Conservation (phyloP, 1,284 basidiomycete genomes). For the Taiwanofungus camphoratus region DNA sequence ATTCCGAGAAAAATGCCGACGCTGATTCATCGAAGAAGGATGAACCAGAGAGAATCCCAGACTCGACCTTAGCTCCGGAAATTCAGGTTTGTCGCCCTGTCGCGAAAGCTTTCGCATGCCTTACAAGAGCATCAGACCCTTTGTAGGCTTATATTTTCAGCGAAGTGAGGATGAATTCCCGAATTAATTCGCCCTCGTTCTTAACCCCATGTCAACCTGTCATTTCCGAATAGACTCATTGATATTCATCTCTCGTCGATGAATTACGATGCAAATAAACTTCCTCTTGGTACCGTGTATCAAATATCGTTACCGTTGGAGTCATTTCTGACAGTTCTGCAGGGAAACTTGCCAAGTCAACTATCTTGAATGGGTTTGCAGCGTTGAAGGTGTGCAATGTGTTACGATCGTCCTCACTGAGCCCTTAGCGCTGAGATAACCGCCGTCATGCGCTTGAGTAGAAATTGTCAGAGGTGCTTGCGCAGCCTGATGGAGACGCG, state of each 20-base stretch:
- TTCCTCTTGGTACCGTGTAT: conserved; percentile 45
- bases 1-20: conserved; percentile 26
- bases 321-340: conserved; percentile 1
- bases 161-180: conserved; percentile 30
- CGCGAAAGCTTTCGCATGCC: background rate
- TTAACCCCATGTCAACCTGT: background rate
- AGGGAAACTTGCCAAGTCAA: conserved; percentile 54
- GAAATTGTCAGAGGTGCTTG: conserved; percentile 49
- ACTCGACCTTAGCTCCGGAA: conserved; percentile 39
- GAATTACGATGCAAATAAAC: conserved; percentile 68
- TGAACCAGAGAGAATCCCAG: conserved; percentile 41
- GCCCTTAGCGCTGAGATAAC: no score
- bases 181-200: background rate
- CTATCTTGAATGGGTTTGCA: conserved; percentile 51
- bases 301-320: background rate
- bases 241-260: conserved; percentile 55
- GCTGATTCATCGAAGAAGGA: conserved; percentile 32
- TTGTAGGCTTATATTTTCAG: conserved; percentile 53
- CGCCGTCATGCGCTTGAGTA: no score
- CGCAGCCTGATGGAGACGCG: conserved; percentile 37
- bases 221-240: conserved; percentile 39
- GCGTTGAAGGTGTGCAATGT: conserved; percentile 50
- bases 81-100: conserved; percentile 35
- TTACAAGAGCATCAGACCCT: conserved; percentile 31
- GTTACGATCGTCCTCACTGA: no score